These are phyloP conservation scores for Fusarium marasasianum DNA, from an alignment of 2,329 filamentous ascomycete species.

Conservation along the genomic window DNA sequence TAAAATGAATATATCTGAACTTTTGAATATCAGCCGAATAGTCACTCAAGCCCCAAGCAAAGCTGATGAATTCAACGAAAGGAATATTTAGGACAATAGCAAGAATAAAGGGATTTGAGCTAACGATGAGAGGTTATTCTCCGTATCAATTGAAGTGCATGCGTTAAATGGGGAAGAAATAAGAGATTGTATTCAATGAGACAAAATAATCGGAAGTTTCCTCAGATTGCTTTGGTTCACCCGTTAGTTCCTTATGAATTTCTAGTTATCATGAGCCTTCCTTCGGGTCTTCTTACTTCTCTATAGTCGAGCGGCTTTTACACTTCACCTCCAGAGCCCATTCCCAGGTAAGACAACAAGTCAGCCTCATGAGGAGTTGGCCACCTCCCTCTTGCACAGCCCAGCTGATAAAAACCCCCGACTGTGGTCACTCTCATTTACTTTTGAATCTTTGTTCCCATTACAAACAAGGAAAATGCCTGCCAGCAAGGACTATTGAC, in stretches of 20 bases:
- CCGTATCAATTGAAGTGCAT: not conserved
- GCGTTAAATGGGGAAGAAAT: too few relatives aligned
- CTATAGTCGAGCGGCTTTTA: not conserved
- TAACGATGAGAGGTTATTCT: not conserved
- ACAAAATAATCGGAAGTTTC: not conserved
- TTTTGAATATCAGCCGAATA: not conserved
- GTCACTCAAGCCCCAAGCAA: not conserved
- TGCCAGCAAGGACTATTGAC: too few relatives aligned
- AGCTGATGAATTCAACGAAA: not conserved
- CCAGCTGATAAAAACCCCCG: not conserved
- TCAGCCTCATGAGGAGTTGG: not conserved
- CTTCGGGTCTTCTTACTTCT: not conserved
- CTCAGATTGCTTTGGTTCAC: not conserved
- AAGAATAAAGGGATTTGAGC: not conserved
- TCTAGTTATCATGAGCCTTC: not conserved
- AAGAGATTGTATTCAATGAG: not conserved
- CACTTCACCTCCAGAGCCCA: not conserved
- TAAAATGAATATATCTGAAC: not conserved
- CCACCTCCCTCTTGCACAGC: not conserved
- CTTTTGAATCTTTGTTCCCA: accelerated
- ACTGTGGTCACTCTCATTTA: too few relatives aligned
- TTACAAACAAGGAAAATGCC: not conserved
- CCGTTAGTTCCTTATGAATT: not conserved
- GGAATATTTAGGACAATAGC: not conserved
- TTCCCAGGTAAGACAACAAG: not conserved